A percentile compares a stretch with the other conserved stretches of the same genome.
These are phyloP conservation scores for Diaporthe citriasiana DNA, from an alignment of 2,329 filamentous ascomycete species.

Conservation along the genomic window DNA sequence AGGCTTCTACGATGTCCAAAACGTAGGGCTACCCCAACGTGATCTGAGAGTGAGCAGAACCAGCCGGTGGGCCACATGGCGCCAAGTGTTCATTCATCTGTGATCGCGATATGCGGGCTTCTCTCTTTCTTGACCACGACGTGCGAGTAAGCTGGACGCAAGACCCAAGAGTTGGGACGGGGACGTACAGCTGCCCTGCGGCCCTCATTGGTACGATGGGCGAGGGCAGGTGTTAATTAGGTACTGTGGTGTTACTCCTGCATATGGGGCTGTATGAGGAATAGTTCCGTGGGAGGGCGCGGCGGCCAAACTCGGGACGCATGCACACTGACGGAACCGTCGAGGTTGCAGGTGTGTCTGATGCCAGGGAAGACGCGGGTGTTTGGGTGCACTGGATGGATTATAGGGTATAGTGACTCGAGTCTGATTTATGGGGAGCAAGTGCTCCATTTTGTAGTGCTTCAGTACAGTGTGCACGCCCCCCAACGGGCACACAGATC, in stretches of 20 bases:
- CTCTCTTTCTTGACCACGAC: background rate
- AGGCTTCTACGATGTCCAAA: too few species aligned
- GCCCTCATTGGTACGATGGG: constrained; percentile 30
- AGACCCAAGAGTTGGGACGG: constrained; percentile 14
- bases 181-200: background rate
- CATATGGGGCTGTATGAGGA: constrained; percentile 28
- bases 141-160: constrained; percentile 26
- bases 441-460: background rate
- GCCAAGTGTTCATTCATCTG: constrained; percentile 1
- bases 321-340: constrained; percentile 35
- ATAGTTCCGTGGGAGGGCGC: background rate
- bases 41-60: background rate
- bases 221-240: constrained; percentile 13
- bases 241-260: background rate
- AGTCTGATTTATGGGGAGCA: constrained; percentile 27
- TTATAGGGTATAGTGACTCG: background rate
- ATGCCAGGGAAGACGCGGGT: constrained; percentile 11
- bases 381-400: constrained; percentile 12
- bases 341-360: constrained; percentile 31
- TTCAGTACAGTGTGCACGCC: background rate
- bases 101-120: background rate
- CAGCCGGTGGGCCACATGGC: background rate
- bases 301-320: background rate
- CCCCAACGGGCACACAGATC: background rate
- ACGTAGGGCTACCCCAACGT: too few species aligned